Percentiles rank a stretch among this genome's conserved stretches.
Evolutionary conservation across 345 rosid genomes (phyloP).

Genomic region (Arabis hirsuta): DNA sequence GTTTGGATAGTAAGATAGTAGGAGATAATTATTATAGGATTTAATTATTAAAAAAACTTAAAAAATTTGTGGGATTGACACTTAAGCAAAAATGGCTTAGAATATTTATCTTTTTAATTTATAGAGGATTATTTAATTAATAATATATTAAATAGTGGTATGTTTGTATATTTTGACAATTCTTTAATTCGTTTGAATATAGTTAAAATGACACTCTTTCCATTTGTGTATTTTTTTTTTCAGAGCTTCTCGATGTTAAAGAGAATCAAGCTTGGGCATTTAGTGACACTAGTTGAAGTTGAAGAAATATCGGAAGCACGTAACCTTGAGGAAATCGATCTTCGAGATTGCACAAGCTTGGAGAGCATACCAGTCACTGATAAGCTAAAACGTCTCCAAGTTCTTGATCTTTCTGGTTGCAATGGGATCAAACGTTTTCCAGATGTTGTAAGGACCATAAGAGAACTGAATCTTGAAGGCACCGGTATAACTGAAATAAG

Average conservation of each 20-base stretch:
- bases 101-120: too few relatives aligned
- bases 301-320: neutral
- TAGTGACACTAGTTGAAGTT: slow-evolving; percentile 1
- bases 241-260: slow-evolving; percentile 10
- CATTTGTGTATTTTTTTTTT: neutral
- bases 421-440: slow-evolving; percentile 18
- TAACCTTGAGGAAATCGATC: neutral
- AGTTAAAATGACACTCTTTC: neutral
- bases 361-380: slow-evolving; percentile 10
- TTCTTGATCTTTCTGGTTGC: slow-evolving; percentile 28
- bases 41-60: too few relatives aligned
- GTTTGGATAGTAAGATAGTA: too few relatives aligned
- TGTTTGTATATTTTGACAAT: too few relatives aligned
- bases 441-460: neutral
- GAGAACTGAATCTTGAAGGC: slow-evolving; percentile 19
- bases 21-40: too few relatives aligned
- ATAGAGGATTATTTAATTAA: too few relatives aligned
- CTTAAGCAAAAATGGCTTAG: too few relatives aligned
- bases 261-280: neutral
- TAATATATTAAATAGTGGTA: too few relatives aligned
- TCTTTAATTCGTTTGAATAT: too few relatives aligned
- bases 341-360: slow-evolving; percentile 12
- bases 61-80: too few relatives aligned
- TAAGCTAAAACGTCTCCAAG: neutral
- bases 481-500: slow-evolving; percentile 19